Base-by-base conservation (phyloP, 768 basidiomycete species). In the Lanmaoa rubissima region DNA sequence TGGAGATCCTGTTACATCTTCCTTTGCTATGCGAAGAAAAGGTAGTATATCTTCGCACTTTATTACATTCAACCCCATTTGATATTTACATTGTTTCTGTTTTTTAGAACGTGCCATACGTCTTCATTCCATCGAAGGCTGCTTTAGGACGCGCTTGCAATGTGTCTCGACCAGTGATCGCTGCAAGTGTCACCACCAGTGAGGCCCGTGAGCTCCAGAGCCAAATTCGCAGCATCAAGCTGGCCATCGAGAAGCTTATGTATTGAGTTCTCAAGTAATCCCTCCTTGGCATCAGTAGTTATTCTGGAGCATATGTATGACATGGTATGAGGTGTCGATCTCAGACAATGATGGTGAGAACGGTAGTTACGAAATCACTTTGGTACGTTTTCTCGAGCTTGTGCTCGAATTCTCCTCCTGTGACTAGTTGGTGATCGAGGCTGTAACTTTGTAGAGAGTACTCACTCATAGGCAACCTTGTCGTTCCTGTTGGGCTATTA, bases 21-120 rank as follows among this genome's bases (percentile, higher is more conserved):
- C 97, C 97, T 38, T 81, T 99, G 58, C 81, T 99, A 28, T 99
- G 97, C 69, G 97, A 99, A 74, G 97, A 99, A 79, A 99, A 99
- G 85, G 92, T 88, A 51, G 5, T 9, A 76, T 61, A 39, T 54
- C 28, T 26, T 43, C 5, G 48, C 42, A 42, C 32, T 49, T 38
- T 4, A 13, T 43, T 16, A 28, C 24, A 3, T 14, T 17, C 35
- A 35, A 34, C 31, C 24, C 14, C 4, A 35, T n/a, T 11, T 42
- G 50, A 51, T 48, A 24, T 55, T 62, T 34, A 53, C 19, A 13
- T 51, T 10, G 19, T 28, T 41, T 41, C 12, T 50, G 31, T 21
- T 46, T 19, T 54, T n/a, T 61, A 92, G 93, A 97, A 96, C 77
- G 94, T 96, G 48, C 91, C 92, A 8, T 99, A 98, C 74, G 80